phyloP scores from a whole-genome alignment of 768 basidiomycete genomes.

The Melanogaster broomeanus region DNA sequence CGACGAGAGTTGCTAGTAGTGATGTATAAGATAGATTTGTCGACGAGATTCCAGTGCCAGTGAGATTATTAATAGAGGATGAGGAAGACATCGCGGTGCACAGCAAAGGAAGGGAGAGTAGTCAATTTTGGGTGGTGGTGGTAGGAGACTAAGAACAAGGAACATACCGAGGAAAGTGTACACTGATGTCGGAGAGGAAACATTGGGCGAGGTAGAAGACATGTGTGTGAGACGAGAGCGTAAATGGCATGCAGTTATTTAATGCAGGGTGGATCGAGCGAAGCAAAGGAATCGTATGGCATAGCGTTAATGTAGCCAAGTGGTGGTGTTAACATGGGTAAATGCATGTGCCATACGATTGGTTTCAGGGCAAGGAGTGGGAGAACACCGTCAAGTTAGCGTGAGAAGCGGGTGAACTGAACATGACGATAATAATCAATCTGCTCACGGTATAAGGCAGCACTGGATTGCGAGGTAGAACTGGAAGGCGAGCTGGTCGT shows the following conservation, averaged over 20 bases:
- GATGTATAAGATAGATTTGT: constrained; percentile 39
- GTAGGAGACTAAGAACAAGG: neutral
- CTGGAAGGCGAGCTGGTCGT: neutral
- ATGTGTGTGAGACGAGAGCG: constrained; percentile 1
- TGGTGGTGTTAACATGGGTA: neutral
- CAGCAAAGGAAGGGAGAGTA: neutral
- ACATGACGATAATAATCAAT: neutral
- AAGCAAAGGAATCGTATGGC: neutral
- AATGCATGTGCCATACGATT: constrained; percentile 1
- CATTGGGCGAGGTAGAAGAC: neutral
- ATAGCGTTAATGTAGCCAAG: neutral
- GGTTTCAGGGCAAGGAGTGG: neutral
- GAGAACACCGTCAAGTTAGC: constrained; percentile 12
- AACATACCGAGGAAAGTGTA: constrained; percentile 36
- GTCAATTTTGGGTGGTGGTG: constrained; percentile 4
- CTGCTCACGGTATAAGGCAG: constrained; percentile 30
- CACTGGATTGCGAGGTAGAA: constrained; percentile 9
- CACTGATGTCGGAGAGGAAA: constrained; percentile 17
- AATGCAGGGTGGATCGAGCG: constrained; percentile 5
- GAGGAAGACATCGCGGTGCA: constrained; percentile 19
- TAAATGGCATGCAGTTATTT: constrained; percentile 1
- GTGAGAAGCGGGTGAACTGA: constrained; percentile 14
- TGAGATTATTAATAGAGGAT: neutral
- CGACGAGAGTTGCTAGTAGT: constrained; percentile 62
- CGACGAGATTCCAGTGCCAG: constrained; percentile 3